Conservation (phyloP, 2,329 filamentous ascomycete genomes). For the Colletotrichum eleusines region DNA sequence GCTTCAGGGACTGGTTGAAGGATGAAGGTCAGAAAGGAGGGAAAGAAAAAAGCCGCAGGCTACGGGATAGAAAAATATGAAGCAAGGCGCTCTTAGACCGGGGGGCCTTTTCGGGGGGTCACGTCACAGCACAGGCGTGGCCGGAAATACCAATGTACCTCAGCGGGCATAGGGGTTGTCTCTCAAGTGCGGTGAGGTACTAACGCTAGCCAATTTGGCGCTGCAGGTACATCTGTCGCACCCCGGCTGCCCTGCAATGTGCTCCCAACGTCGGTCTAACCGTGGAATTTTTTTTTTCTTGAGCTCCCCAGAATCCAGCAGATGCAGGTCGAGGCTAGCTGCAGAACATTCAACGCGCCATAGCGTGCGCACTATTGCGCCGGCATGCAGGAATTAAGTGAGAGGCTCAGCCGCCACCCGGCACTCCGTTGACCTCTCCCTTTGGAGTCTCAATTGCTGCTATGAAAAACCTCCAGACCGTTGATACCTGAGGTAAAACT, state of each 20-base stretch:
- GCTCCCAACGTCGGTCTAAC: conserved; percentile 36
- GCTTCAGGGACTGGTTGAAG: conserved; percentile 47
- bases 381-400: conserved; percentile 31
- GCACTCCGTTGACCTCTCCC: conserved; percentile 21
- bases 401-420: conserved; percentile 30
- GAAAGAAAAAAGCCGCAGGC: conserved; percentile 43
- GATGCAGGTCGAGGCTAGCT: conserved; percentile 8
- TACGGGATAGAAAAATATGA: conserved; percentile 42
- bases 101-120: conserved; percentile 38
- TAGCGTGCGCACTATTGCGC: conserved; percentile 12
- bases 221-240: conserved; percentile 27
- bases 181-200: conserved; percentile 26
- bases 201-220: conserved; percentile 16
- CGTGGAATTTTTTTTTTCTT: conserved; percentile 25
- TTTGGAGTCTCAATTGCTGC: conserved; percentile 22
- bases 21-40: conserved; percentile 47
- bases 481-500: conserved; percentile 28
- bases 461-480: conserved; percentile 20
- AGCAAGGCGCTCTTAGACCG: conserved; percentile 38
- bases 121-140: conserved; percentile 39
- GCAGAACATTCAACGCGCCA: conserved; percentile 30
- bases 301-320: conserved; percentile 10
- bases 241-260: conserved; percentile 28
- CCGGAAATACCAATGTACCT: conserved; percentile 38
- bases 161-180: conserved; percentile 37